Evolutionary conservation across 441 rosid species (phyloP), one percentile per base, ranked within the genome.

Genomic region (Croton setiger): DNA sequence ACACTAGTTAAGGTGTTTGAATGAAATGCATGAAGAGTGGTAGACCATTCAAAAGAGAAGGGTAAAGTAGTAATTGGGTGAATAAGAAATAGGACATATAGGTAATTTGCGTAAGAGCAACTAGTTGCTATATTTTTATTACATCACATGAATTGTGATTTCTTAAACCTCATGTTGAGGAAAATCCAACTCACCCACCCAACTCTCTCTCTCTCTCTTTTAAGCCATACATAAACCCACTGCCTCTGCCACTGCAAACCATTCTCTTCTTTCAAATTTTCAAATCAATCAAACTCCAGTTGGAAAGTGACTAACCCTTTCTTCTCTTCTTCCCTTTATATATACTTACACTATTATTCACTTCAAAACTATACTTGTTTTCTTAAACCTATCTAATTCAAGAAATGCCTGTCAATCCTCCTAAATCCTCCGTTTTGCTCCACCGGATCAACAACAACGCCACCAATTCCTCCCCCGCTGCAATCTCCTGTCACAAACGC

Each of bases 401-500:
- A 37, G 49, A 62, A 70, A 93, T 90, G 91, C 91, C 88, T 27
- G 77, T 86, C 23, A 73, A 69, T 64, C 76, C 85, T 53, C 83
- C 75, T 0, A 80, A 72, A 21, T 79, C 86, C 44, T 78, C 90
- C 5, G 63, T 81, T 49, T 45, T 88, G n/a, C 81, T 80, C 71
- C 84, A 82, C 70, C 80, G 86, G 60, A 87, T 76, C 84, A 86
- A 69, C 74, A 67, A 54, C 59, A 60, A 63, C 58, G 1, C 76
- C 55, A 56, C 79, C 0, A 13, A 67, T 11, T 20, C 72, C 23
- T 8, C 75, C 57, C n/a, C 55, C 8, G 5, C 83, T 18, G 7
- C 76, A 18, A 7, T 76, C 14, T 53, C 77, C 5, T 68, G 77
- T 67, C 89, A 80, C 45, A 82, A 76, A 67, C 86, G 88, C 13